A percentile compares a stretch with the other conserved stretches of the same genome.
These are phyloP conservation scores for Paramecium tetraurelia DNA, from an alignment of 73 alveolate species.

Conservation along the genomic window DNA sequence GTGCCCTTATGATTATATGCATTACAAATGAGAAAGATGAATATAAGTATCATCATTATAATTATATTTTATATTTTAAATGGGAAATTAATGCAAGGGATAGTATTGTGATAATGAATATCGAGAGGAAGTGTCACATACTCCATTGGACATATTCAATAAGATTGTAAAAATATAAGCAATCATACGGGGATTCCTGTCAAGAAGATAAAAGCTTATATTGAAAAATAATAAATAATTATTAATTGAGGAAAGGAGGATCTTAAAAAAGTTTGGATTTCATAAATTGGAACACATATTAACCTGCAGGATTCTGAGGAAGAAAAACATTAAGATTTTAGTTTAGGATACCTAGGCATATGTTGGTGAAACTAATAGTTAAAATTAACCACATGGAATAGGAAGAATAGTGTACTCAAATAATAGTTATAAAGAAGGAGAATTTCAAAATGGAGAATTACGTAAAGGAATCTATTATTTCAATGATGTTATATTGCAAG, in stretches of 20 bases:
- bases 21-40: neutral
- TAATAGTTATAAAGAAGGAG: constrained; percentile 12
- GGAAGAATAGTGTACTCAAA: neutral
- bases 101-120: neutral
- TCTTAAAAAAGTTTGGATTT: neutral
- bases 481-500: neutral
- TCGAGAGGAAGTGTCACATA: neutral
- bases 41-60: neutral
- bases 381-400: neutral
- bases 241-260: neutral
- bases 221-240: neutral
- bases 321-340: neutral
- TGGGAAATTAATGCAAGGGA: constrained; percentile 24
- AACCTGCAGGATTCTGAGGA: neutral
- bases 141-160: neutral
- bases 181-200: neutral
- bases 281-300: neutral
- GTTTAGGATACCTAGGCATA: neutral
- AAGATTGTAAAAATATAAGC: neutral
- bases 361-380: neutral
- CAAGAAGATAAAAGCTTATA: neutral
- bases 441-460: constrained; percentile 8
- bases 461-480: neutral
- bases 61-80: neutral
- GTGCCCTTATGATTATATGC: neutral